Evolutionary conservation across 768 basidiomycete genomes (phyloP).

Genomic region (Trichaptum fuscoviolaceum): DNA sequence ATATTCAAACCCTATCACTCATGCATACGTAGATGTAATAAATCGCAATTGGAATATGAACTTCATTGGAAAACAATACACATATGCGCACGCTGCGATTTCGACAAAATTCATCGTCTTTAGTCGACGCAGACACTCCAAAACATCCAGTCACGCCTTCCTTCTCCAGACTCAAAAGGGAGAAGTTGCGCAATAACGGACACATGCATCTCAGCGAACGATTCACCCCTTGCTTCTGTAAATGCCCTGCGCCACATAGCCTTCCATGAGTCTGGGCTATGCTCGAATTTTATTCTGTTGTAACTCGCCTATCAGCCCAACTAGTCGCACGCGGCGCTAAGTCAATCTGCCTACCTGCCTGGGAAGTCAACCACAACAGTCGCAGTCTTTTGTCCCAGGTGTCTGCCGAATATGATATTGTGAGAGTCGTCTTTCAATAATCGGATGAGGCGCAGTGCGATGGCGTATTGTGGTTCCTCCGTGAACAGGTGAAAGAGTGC

Average conservation of each 20-base stretch:
- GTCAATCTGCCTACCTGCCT: slow-evolving; percentile 13
- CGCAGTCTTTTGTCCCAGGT: slow-evolving; percentile 21
- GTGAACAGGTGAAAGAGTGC: slow-evolving; percentile 32
- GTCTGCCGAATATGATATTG: slow-evolving; percentile 28
- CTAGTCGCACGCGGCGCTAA: too few species aligned
- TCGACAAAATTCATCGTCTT: neutral
- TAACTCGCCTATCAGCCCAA: neutral
- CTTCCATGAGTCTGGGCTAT: slow-evolving; percentile 26
- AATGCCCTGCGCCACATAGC: slow-evolving; percentile 25
- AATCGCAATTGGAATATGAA: neutral
- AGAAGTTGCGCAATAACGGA: neutral
- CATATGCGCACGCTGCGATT: neutral
- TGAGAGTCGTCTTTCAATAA: slow-evolving; percentile 21
- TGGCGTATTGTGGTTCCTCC: slow-evolving; percentile 25
- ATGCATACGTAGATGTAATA: slow-evolving; percentile 1
- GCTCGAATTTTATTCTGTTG: slow-evolving; percentile 22
- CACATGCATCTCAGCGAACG: neutral
- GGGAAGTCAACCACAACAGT: slow-evolving; percentile 24
- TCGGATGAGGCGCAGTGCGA: slow-evolving; percentile 23
- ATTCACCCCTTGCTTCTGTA: slow-evolving; percentile 16
- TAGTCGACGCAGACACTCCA: neutral
- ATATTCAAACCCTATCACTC: neutral
- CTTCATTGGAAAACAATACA: neutral
- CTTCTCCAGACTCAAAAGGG: neutral
- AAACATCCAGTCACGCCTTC: neutral